phyloP scores from a whole-genome alignment of 768 basidiomycete species.

The Podaxis pistillaris region DNA sequence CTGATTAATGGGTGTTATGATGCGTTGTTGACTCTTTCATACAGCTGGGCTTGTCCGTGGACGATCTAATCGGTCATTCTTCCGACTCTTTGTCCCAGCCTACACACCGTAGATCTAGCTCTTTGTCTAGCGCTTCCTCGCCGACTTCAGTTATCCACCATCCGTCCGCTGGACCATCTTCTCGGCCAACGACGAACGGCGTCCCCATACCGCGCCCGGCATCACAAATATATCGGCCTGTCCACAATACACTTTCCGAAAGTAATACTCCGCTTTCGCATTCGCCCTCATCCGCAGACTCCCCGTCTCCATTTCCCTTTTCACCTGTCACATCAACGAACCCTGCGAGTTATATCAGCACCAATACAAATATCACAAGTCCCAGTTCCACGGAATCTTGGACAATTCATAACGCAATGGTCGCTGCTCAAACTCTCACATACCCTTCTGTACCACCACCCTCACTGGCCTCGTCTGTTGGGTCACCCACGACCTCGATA shows the following conservation, averaged over 20 bases:
- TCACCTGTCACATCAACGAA: conserved; percentile 57
- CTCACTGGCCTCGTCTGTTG: conserved; percentile 75
- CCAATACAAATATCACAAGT: conserved; percentile 67
- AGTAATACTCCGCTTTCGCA: conserved; percentile 63
- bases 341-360: conserved; percentile 53
- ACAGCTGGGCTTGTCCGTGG: conserved; percentile 74
- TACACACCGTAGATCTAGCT: conserved; percentile 54
- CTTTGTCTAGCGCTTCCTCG: conserved; percentile 37
- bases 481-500: conserved; percentile 58
- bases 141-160: conserved; percentile 43
- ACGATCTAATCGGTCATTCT: conserved; percentile 73
- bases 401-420: conserved; percentile 37
- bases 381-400: conserved; percentile 66
- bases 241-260: conserved; percentile 41
- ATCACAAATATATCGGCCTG: conserved; percentile 59
- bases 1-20: conserved; percentile 5
- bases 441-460: conserved; percentile 87
- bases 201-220: conserved; percentile 78
- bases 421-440: conserved; percentile 45
- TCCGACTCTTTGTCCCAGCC: conserved; percentile 71
- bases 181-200: conserved; percentile 34
- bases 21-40: conserved; percentile 9
- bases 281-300: conserved; percentile 65
- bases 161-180: conserved; percentile 18
- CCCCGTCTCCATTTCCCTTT: conserved; percentile 68